A percentile compares a stretch with the other conserved stretches of the same genome.
Conservation (phyloP, 768 basidiomycete genomes). For the Cubamyces lactineus region DNA sequence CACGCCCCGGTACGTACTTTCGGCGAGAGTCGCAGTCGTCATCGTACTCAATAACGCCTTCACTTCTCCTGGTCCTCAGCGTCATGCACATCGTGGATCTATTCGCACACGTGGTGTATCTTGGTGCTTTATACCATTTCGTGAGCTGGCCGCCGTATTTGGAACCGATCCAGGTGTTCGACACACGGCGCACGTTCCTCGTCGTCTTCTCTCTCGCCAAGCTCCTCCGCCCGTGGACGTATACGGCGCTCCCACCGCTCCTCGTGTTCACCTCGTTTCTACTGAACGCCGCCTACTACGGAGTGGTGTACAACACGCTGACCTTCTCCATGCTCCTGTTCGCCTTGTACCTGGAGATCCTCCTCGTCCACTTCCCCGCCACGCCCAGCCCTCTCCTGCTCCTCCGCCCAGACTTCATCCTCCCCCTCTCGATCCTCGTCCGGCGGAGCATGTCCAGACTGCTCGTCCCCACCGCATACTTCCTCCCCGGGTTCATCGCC, state of each 20-base stretch:
- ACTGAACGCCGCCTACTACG: slow-evolving; percentile 40
- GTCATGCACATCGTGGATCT: slow-evolving; percentile 50
- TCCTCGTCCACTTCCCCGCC: slow-evolving; percentile 49
- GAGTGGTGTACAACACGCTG: slow-evolving; percentile 43
- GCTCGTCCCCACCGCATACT: slow-evolving; percentile 49
- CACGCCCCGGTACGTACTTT: slow-evolving; percentile 48
- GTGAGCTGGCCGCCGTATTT: slow-evolving; percentile 13
- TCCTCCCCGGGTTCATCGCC: slow-evolving; percentile 50
- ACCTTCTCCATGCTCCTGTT: slow-evolving; percentile 48
- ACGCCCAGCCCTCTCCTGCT: slow-evolving; percentile 50
- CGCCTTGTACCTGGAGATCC: slow-evolving; percentile 44
- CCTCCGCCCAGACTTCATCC: slow-evolving; percentile 39
- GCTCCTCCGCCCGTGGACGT: slow-evolving; percentile 38
- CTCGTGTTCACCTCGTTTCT: slow-evolving; percentile 48
- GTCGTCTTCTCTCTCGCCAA: slow-evolving; percentile 44
- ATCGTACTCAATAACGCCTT: not conserved
- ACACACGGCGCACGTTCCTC: slow-evolving; percentile 32
- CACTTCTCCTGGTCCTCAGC: slow-evolving; percentile 32
- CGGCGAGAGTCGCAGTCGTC: not conserved
- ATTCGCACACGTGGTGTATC: slow-evolving; percentile 41
- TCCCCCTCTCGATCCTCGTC: slow-evolving; percentile 52
- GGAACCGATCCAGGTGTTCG: not conserved
- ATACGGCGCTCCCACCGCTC: slow-evolving; percentile 39
- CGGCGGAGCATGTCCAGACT: slow-evolving; percentile 41
- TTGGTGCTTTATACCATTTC: slow-evolving; percentile 43